Base-by-base conservation (phyloP, 2,329 filamentous ascomycete species). In the Clonostachys rosea region DNA sequence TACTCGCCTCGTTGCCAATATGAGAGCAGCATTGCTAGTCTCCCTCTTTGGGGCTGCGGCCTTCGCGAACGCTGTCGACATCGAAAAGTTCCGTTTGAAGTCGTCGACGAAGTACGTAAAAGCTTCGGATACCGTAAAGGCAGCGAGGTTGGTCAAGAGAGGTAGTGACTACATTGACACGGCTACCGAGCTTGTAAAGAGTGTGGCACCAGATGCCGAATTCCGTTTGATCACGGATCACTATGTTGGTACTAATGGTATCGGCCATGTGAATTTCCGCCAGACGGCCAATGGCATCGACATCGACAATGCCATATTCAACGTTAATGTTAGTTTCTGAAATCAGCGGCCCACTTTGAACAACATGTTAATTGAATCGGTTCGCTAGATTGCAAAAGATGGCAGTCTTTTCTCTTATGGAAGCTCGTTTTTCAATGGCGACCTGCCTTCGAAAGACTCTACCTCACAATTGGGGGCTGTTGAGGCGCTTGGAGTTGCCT, bases 361-460 rank as follows among this genome's bases (percentile, higher is more conserved):
- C 13, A 12, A 9, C 5, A 12, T n/a, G 16, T 34, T 44, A 36
- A 49, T 9, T 34, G 3, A 16, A 35, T 33, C 20, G 33, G 42
- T 11, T 14, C 41, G 17, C 13, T 43, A 76, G 73, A 62, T 78
- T 53, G 73, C 60, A 35, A 56, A 62, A 24, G 68, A 79, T 50
- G 76, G 76, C 34, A 64, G 60, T n/a, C 63, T 81, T 44, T 75
- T 81, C 63, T 79, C 75, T 8, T 76, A 72, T 51, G 76, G 76
- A 42, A 75, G 74, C 59, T 50, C 46, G 12, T 59, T 59, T 48
- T 54, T 62, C 59, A 65, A 61, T 33, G 70, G 69, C 43, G 54
- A 65, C 3, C 54, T 69, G 13, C 62, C 71, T 42, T 56, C 61
- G 4, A 50, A 57, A 6, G 53, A 58, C 56, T 40, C 51, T 66